A percentile compares a stretch with the other conserved stretches of the same genome.
Conservation (phyloP, 2,329 filamentous ascomycete genomes). For the Volutella citrinella region DNA sequence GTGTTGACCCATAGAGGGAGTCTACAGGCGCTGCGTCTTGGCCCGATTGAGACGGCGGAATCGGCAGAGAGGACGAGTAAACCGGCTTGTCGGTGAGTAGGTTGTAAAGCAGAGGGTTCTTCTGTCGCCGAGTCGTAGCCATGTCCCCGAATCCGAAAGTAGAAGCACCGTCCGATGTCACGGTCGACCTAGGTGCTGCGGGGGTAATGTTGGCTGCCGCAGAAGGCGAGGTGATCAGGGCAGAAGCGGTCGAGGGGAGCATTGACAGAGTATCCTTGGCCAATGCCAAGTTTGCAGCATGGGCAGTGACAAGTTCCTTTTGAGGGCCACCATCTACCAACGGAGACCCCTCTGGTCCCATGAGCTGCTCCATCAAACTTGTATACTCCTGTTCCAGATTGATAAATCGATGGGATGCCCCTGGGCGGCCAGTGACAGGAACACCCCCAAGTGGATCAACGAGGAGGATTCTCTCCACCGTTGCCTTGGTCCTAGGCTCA, state of each 20-base stretch:
- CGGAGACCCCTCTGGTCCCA: slow-evolving; percentile 26
- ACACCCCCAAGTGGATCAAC: slow-evolving; percentile 85
- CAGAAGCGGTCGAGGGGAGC: slow-evolving; percentile 81
- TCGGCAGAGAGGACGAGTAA: slow-evolving; percentile 85
- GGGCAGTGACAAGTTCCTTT: slow-evolving; percentile 40
- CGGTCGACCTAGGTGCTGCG: slow-evolving; percentile 34
- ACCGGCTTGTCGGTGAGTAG: slow-evolving; percentile 92
- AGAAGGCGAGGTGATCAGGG: slow-evolving; percentile 79
- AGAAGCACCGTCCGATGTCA: slow-evolving; percentile 46
- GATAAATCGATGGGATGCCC: slow-evolving; percentile 59
- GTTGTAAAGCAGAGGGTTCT: slow-evolving; percentile 92
- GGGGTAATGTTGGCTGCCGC: slow-evolving; percentile 62
- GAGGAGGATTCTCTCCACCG: slow-evolving; percentile 82
- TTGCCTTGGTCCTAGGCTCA: slow-evolving; percentile 49
- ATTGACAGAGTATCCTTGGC: slow-evolving; percentile 68
- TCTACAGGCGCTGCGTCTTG: too few relatives aligned
- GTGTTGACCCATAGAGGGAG: slow-evolving; percentile 61
- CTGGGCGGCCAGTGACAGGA: slow-evolving; percentile 53
- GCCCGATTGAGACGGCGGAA: slow-evolving; percentile 60
- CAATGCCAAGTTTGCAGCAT: slow-evolving; percentile 68
- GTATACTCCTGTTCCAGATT: slow-evolving; percentile 90
- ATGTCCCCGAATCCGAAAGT: slow-evolving; percentile 46
- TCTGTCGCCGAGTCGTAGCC: slow-evolving; percentile 52
- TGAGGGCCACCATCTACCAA: slow-evolving; percentile 29
- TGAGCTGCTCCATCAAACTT: slow-evolving; percentile 62